These are phyloP conservation scores for Synchytrium microbalum DNA, from an alignment of 371 early-diverging fungal genomes.

Conservation along the genomic window DNA sequence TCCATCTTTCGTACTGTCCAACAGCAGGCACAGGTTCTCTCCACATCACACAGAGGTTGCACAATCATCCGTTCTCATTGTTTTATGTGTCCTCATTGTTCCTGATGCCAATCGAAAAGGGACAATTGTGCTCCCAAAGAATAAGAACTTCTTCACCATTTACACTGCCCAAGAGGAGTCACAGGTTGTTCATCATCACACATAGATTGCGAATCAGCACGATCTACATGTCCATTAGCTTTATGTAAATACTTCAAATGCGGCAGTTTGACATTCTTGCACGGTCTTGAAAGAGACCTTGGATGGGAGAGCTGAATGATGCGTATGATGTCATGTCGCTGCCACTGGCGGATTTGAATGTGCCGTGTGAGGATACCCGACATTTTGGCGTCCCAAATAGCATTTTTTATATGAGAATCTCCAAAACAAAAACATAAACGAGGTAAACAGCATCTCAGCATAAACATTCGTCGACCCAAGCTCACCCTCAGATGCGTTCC, in stretches of 20 bases:
- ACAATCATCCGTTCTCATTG: too few species aligned
- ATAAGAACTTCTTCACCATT: too few species aligned
- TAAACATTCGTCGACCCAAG: neutral
- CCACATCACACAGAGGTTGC: too few species aligned
- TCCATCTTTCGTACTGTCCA: too few species aligned
- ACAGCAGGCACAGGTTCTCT: too few species aligned
- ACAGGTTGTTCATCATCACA: neutral
- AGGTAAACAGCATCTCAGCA: neutral
- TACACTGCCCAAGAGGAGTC: neutral
- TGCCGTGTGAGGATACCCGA: neutral
- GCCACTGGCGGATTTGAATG: neutral
- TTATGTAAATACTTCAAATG: neutral
- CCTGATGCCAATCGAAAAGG: too few species aligned
- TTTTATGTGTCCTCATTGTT: too few species aligned
- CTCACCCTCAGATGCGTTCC: neutral
- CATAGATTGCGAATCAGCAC: neutral
- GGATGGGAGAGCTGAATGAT: neutral
- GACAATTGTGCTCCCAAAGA: too few species aligned
- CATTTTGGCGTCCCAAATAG: too few species aligned
- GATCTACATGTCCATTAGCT: neutral
- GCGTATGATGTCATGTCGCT: neutral
- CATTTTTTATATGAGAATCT: neutral
- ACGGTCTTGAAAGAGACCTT: neutral
- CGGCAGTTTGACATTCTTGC: neutral
- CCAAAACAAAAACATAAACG: neutral